Conservation (phyloP, 768 basidiomycete genomes). For the Pleurotus tuoliensis region DNA sequence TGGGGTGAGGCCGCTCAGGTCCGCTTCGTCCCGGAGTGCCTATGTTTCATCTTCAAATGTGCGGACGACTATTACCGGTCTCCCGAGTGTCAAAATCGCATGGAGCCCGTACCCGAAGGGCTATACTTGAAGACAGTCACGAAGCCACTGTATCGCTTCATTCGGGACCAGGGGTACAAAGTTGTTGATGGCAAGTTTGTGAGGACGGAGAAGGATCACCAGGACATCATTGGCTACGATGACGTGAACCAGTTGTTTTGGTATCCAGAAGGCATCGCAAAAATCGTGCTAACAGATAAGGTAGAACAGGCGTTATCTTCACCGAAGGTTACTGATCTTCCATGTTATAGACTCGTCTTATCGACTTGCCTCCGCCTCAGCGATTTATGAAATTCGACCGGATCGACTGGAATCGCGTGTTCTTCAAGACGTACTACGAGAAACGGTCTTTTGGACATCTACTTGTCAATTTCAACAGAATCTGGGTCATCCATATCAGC, state of each 20-base stretch:
- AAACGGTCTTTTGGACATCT: slow-evolving; percentile 96
- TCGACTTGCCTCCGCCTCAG: slow-evolving; percentile 87
- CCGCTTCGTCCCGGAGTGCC: slow-evolving; percentile 91
- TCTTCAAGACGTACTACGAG: slow-evolving; percentile 99
- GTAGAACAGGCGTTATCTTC: slow-evolving; percentile 29
- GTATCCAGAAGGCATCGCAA: slow-evolving; percentile 97
- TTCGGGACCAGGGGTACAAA: slow-evolving; percentile 97
- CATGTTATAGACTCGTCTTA: slow-evolving; percentile 67
- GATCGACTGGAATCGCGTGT: slow-evolving; percentile 93
- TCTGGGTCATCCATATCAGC: slow-evolving; percentile 97
- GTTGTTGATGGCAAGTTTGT: slow-evolving; percentile 94
- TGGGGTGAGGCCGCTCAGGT: slow-evolving; percentile 99
- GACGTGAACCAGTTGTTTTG: slow-evolving; percentile 99
- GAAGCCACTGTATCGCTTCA: slow-evolving; percentile 94
- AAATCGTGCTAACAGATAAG: slow-evolving; percentile 87
- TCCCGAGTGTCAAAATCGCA: slow-evolving; percentile 91
- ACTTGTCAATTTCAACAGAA: slow-evolving; percentile 98
- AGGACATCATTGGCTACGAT: slow-evolving; percentile 95
- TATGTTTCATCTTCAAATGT: slow-evolving; percentile 99
- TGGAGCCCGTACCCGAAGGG: slow-evolving; percentile 92
- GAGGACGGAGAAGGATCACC: slow-evolving; percentile 88
- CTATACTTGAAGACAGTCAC: slow-evolving; percentile 88
- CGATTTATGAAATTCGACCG: slow-evolving; percentile 97
- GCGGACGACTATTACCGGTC: slow-evolving; percentile 99
- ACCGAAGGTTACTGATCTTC: slow-evolving; percentile 2